These are phyloP conservation scores for Cladosporium sp. DNA, from an alignment of 2,329 filamentous ascomycete genomes.

Conservation along the genomic window DNA sequence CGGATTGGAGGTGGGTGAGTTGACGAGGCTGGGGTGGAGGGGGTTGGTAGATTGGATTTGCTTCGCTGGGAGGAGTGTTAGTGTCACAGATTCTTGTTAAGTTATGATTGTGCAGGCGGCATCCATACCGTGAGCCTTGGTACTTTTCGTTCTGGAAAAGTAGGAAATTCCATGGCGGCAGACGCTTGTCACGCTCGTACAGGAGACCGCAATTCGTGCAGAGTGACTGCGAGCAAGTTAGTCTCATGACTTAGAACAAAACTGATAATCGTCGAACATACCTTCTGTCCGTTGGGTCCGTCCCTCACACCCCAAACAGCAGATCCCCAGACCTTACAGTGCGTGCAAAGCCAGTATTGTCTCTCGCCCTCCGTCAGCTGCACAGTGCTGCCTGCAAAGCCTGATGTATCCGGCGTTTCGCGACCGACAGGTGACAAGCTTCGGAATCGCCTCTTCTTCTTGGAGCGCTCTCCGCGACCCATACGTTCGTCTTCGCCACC, in stretches of 20 bases:
- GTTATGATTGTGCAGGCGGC: neutral
- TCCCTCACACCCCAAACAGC: conserved; percentile 94
- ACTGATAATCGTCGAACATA: conserved; percentile 44
- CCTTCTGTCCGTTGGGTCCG: conserved; percentile 77
- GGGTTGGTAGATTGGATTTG: conserved; percentile 11
- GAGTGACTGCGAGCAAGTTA: conserved; percentile 57
- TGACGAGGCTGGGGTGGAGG: conserved; percentile 19
- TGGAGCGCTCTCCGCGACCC: conserved; percentile 86
- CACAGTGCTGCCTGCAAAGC: conserved; percentile 61
- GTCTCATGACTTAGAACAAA: neutral
- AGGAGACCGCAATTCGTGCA: conserved; percentile 91
- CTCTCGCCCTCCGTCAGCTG: conserved; percentile 71
- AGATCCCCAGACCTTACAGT: conserved; percentile 83
- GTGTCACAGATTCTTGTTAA: neutral
- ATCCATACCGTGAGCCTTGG: conserved; percentile 28
- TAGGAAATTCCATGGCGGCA: conserved; percentile 72
- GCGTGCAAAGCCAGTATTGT: conserved; percentile 77
- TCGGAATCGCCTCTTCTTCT: conserved; percentile 90
- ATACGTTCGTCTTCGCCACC: conserved; percentile 66
- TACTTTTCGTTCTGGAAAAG: conserved; percentile 54
- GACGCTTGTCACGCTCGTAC: conserved; percentile 79
- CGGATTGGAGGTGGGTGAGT: conserved; percentile 27
- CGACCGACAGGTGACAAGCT: conserved; percentile 80
- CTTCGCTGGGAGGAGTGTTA: conserved; percentile 6
- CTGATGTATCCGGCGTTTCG: conserved; percentile 70